Evolutionary conservation across 164 flowering plant genomes (phyloP).

Genomic region (Warburgia ugandensis): DNA sequence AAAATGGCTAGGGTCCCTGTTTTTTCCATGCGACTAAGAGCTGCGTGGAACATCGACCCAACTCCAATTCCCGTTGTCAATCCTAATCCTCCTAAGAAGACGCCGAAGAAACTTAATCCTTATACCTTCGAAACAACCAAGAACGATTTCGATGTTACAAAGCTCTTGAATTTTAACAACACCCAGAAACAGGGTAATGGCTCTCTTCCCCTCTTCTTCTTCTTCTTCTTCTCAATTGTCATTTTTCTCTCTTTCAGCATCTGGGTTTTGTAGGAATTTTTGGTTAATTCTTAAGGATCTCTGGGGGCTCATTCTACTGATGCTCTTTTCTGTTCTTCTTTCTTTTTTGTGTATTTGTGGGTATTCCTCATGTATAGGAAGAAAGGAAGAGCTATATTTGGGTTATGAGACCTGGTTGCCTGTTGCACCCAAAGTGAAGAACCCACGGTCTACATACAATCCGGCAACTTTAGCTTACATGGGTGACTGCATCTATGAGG

Average conservation of each 20-base stretch:
- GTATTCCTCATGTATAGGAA: not conserved
- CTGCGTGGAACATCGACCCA: conserved; percentile 1
- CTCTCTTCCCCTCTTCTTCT: not conserved
- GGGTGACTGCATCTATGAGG: conserved; percentile 83
- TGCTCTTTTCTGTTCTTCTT: not conserved
- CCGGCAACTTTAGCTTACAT: conserved; percentile 73
- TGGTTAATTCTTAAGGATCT: not conserved
- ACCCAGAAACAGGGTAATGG: not conserved
- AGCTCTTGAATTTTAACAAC: not conserved
- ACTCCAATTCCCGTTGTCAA: conserved; percentile 3
- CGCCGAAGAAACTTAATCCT: not conserved
- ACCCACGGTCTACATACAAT: conserved; percentile 63
- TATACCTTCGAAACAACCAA: not conserved
- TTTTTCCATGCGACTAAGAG: not conserved
- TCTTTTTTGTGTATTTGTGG: not conserved
- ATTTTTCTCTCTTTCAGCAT: not conserved
- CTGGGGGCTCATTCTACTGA: not conserved
- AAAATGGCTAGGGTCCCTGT: too few species aligned
- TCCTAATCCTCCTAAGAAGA: conserved; percentile 1
- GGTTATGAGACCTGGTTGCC: conserved; percentile 75
- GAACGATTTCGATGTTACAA: not conserved
- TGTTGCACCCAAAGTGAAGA: conserved; percentile 61
- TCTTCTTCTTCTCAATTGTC: not conserved
- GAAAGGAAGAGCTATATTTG: conserved; percentile 36
- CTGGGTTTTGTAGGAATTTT: not conserved